Evolutionary conservation across 176 grass and related monocot genomes (phyloP), one percentile per base, ranked within the genome.

Genomic region (Hordeum marinum): DNA sequence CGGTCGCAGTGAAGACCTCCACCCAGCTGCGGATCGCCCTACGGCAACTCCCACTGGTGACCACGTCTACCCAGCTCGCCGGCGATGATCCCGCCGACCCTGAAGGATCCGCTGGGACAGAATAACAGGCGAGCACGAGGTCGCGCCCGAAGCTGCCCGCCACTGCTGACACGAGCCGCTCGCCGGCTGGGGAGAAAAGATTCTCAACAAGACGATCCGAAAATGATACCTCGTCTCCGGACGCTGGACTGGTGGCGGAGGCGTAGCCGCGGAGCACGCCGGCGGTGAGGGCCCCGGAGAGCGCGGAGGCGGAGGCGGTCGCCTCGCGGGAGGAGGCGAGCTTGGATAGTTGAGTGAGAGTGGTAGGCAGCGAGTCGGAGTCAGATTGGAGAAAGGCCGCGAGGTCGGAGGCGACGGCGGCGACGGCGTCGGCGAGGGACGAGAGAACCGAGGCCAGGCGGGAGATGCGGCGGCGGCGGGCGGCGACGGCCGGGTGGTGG

Each of bases 121-220:
- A 62, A 72, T 91, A 91, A 82, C 90, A 91, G 41, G 84, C 91
- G 59, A 93, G 65, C 63, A 95, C 93, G 45, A 95, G 80, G 67
- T 88, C 63, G 60, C 63, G 89, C 34, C 91, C 89, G 8, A 95
- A 95, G 85, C 87, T 92, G 25, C 91, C 93, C 7, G 80, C 87
- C 9, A 89, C 81, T 40, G 75, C 83, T 29, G 96, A 92, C 35
- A 88, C 91, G 36, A 98, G 85, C 7, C 89, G 91, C 35, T 92
- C 76, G 2, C 93, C 93, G 5, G 68, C 37, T 52, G 75, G 26
- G 36, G 96, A 94, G 31, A 94, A 80, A 4, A 95, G 1, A 78
- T 81, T 98, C 26, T 98, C 91, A 9, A 95, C 26, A 7, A 92
- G 31, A 57, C 87, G 87, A 11, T 98, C 91, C 14, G 84, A 71